Evolutionary conservation across 2,329 filamentous ascomycete species (phyloP).

Genomic region (Xylariaceae sp.): DNA sequence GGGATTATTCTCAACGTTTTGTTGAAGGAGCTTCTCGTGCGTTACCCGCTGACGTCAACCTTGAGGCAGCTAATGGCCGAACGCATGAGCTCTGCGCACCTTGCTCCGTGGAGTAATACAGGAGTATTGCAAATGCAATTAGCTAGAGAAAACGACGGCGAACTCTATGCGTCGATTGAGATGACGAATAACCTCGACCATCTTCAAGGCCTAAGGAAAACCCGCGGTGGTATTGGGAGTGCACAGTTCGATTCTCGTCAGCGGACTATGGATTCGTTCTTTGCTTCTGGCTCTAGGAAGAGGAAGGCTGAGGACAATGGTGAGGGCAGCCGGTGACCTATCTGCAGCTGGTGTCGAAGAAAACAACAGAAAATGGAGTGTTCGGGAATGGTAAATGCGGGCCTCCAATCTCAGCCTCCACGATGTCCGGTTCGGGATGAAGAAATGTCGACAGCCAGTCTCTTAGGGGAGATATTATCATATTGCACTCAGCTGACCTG

Average conservation of each 20-base stretch:
- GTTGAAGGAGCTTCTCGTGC: conserved; percentile 57
- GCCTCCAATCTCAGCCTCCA: too few species aligned
- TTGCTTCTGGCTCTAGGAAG: too few species aligned
- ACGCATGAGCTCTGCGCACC: conserved; percentile 18
- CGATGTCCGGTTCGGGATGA: too few species aligned
- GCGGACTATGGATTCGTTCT: conserved; percentile 69
- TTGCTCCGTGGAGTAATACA: conserved; percentile 50
- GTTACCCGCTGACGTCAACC: conserved; percentile 38
- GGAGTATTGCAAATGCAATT: conserved; percentile 28
- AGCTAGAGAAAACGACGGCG: background rate
- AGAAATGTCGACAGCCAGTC: too few species aligned
- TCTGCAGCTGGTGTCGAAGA: too few species aligned
- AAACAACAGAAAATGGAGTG: too few species aligned
- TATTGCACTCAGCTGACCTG: too few species aligned
- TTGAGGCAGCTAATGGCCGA: conserved; percentile 5
- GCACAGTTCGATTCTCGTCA: conserved; percentile 71
- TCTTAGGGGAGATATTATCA: too few species aligned
- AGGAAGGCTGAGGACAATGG: background rate
- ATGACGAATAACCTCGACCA: conserved; percentile 69
- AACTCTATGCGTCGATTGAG: conserved; percentile 39
- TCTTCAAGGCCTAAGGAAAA: conserved; percentile 70
- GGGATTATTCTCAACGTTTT: conserved; percentile 74
- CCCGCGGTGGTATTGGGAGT: conserved; percentile 77
- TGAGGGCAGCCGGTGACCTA: too few species aligned
- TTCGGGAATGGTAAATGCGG: too few species aligned